Base-by-base conservation (phyloP, 345 rosid species). In the Lenwebbia sp. region DNA sequence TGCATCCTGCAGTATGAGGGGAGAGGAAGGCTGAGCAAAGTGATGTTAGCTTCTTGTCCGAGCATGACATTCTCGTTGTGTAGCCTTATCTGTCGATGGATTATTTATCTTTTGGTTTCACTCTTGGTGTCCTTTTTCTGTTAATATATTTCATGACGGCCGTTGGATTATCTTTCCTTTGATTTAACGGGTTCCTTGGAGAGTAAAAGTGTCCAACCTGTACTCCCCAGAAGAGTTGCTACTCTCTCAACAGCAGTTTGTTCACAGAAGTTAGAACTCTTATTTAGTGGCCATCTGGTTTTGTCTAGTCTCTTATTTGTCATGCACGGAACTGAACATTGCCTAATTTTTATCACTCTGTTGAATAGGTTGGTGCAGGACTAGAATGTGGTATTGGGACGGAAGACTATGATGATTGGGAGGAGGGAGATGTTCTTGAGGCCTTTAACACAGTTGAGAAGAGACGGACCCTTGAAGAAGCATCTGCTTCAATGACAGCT, bases 401-500 rank as follows among this genome's bases (percentile, higher is more conserved):
- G 89, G 98, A 92, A 74, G 94, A 92, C 88, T 97, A 88, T 6
- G 92, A 93, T 23, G 93, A 94, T 57, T 97, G 95, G 96, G 93
- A 90, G 88, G 98, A 92, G 91, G 98, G 99, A 84, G 98, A 97
- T 88, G 86, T 83, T 82, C 22, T 97, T 2, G 94, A 94, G 90
- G 96, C 95, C 84, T 97, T 93, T 90, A 93, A 92, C 89, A 85
- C 90, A 2, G 91, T 94, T 86, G 92, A 94, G 89, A 97, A 94
- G 93, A 94, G 91, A 90, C 94, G 99, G 81, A 96, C 99, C 19
- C 93, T 97, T 44, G 99, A 96, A 92, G 99, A 96, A 90, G 98
- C 99, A 84, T 97, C 99, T 5, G 98, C 99, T 87, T 93, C 98
- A 82, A 93, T 97, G 96, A 91, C 98, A 83, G 96, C 98, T 56